Conservation (phyloP, 129 eudicot species). For the Tagetes patula region DNA sequence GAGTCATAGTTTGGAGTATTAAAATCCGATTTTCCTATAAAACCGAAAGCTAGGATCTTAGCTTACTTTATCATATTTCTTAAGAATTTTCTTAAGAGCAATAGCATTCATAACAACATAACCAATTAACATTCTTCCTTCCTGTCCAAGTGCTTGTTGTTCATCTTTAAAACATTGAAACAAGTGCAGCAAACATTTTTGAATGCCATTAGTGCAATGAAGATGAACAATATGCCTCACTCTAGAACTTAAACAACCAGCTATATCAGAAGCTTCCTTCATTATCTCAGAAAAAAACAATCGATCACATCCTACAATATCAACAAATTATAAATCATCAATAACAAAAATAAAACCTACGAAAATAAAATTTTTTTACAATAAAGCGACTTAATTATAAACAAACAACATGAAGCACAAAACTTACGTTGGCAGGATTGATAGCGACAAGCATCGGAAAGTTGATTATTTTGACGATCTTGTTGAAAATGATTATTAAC, state of each 20-base stretch:
- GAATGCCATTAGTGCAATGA: conserved; percentile 43
- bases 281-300: conserved; percentile 52
- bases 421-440: conserved; percentile 49
- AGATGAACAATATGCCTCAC: conserved; percentile 51
- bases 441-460: conserved; percentile 21
- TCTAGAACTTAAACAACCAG: conserved; percentile 51
- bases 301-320: conserved; percentile 39
- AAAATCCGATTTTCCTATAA: too few species aligned
- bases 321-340: too few species aligned
- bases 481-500: background rate
- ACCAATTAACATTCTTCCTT: conserved; percentile 49
- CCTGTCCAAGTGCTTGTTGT: conserved; percentile 43
- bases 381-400: background rate
- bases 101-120: conserved; percentile 55
- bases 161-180: conserved; percentile 45
- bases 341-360: too few species aligned
- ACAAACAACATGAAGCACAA: background rate
- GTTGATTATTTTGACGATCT: conserved; percentile 11
- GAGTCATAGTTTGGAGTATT: too few species aligned
- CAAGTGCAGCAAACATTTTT: conserved; percentile 33
- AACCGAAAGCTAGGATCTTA: background rate
- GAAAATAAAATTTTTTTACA: too few species aligned
- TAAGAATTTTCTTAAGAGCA: conserved; percentile 55
- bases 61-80: conserved; percentile 67
- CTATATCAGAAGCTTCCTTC: conserved; percentile 58